Evolutionary conservation across 257 asterid genomes (phyloP).

Genomic region (Fraxinus anomala): DNA sequence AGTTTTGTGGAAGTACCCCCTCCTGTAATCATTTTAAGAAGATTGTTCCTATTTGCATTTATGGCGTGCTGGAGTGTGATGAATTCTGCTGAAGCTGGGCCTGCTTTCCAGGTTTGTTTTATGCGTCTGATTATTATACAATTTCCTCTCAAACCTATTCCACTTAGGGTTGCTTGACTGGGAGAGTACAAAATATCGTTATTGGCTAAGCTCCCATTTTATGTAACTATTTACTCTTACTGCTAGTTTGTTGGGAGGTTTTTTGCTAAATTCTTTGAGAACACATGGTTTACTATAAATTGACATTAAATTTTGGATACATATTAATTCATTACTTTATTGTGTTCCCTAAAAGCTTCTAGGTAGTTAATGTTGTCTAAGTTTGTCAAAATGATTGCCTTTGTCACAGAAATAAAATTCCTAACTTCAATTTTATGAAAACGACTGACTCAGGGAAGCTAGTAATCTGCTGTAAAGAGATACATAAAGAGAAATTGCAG

Average conservation of each 20-base stretch:
- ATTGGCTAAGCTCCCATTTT: not conserved
- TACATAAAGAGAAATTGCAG: not conserved
- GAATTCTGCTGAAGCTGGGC: constrained; percentile 44
- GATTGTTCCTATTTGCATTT: constrained; percentile 83
- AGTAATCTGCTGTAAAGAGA: not conserved
- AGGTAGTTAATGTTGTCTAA: not conserved
- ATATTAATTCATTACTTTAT: not conserved
- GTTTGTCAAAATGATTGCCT: not conserved
- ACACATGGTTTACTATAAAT: not conserved
- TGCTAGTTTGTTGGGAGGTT: not conserved
- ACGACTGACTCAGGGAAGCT: not conserved
- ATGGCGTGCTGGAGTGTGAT: constrained; percentile 98
- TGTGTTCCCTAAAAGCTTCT: not conserved
- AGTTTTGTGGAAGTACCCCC: constrained; percentile 90
- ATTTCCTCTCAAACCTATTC: not conserved
- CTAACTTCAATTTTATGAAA: not conserved
- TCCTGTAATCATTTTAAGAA: constrained; percentile 74
- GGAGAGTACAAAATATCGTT: not conserved
- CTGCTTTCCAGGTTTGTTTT: constrained; percentile 88
- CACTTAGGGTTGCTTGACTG: not conserved
- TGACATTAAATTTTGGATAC: not conserved
- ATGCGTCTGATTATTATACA: not conserved
- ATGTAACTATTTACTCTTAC: not conserved
- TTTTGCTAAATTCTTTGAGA: not conserved
- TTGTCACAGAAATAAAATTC: not conserved